phyloP scores from a whole-genome alignment of 441 rosid genomes.

The Oxalis stricta region DNA sequence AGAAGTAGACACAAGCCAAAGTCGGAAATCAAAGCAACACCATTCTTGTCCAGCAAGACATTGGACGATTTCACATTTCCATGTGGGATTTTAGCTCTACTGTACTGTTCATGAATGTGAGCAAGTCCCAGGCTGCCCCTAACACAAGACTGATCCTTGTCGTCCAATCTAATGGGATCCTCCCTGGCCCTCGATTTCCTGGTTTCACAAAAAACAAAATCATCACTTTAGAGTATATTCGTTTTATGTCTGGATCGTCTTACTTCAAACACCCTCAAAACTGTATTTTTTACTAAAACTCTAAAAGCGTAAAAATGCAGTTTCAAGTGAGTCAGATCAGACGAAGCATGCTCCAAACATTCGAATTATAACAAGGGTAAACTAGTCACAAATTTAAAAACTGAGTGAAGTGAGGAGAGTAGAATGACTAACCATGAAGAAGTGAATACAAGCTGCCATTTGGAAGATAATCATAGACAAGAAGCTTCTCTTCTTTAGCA shows the following conservation, averaged over 20 bases:
- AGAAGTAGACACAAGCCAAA: slow-evolving; percentile 74
- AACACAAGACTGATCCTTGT: slow-evolving; percentile 75
- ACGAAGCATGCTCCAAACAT: background rate
- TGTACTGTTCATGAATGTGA: slow-evolving; percentile 57
- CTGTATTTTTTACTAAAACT: too few species aligned
- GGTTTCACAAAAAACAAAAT: background rate
- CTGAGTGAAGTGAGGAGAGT: too few species aligned
- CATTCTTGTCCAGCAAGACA: slow-evolving; percentile 76
- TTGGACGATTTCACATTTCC: slow-evolving; percentile 81
- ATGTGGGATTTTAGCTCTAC: slow-evolving; percentile 56
- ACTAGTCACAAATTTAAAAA: too few species aligned
- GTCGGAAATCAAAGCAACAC: slow-evolving; percentile 72
- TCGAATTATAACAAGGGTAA: background rate
- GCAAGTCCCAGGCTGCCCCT: slow-evolving; percentile 90
- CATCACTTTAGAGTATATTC: too few species aligned
- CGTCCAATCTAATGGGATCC: slow-evolving; percentile 96
- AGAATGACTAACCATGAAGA: slow-evolving; percentile 54
- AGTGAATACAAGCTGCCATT: slow-evolving; percentile 77
- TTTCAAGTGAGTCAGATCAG: too few species aligned
- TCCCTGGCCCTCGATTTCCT: slow-evolving; percentile 80
- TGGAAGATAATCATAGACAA: slow-evolving; percentile 80
- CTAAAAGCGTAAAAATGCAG: too few species aligned
- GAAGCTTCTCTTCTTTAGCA: slow-evolving; percentile 87
- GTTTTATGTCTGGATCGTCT: too few species aligned
- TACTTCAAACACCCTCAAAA: too few species aligned